Base-by-base conservation (phyloP, 352 stramenopile genomes). In the Globisporangium rhizosaccharum region DNA sequence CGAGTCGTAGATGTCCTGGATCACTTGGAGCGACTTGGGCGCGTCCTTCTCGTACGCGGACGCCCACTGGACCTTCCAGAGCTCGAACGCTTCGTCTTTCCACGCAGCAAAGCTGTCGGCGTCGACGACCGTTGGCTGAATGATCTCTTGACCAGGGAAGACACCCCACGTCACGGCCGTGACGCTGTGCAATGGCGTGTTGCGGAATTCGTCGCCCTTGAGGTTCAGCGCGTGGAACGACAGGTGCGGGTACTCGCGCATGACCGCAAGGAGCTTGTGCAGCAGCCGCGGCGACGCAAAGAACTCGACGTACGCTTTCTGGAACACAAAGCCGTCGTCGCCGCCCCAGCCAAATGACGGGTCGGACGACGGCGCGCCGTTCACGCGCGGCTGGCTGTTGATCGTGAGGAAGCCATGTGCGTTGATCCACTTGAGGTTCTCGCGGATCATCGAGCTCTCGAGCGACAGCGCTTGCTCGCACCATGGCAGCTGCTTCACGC, bases 281-380 rank as follows among this genome's bases (percentile, higher is more conserved):
- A 94, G 76, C 61, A 92, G 78, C 15, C 70, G 68, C 23, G 95
- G 96, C 33, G 86, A 94, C 26, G 90, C 85, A 71, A 99, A 99
- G 72, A 97, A 99, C 77, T 99, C 97, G 55, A 98, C 90, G 76
- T 99, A 99, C 8, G 94, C 96, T 81, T 99, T 99, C 79, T 99
- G 97, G 79, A 99, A 99, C 30, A 99, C 95, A 54, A 96, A 88
- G 25, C 97, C 97, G 53, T 96, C 85, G 51, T 87, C 74, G 17
- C 94, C 92, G 62, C 97, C 96, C 97, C 97, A 99, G 39, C 97
- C 97, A 68, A 98, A 97, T 36, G 73, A 77, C 45, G 80, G 71
- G 41, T 99, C 85, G 25, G 77, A 85, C 25, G 90, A 98, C 23
- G 80, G 72, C 61, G 75, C 87, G 25, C 89, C 96, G 79, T 99